Evolutionary conservation across 768 basidiomycete genomes (phyloP), one percentile per base, ranked within the genome.

Genomic region (Podaxis sp.): DNA sequence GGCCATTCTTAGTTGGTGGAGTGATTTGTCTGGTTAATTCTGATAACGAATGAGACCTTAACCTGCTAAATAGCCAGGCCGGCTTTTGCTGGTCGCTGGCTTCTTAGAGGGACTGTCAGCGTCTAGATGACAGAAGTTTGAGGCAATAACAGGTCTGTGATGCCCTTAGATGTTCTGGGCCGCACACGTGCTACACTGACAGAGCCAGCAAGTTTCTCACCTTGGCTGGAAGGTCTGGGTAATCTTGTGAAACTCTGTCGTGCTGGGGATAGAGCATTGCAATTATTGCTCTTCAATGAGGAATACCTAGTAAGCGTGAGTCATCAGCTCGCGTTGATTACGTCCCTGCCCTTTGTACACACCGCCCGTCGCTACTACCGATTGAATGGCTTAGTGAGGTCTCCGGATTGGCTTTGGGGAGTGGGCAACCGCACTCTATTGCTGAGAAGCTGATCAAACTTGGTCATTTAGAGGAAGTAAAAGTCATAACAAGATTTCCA

Each of bases 1-100:
- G 87, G 88, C 87, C 86, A 84, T 89, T 89, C 87, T 88, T 89
- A 88, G 87, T 89, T 89, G 84, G 86, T 79, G 89, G 88, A 92
- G 89, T 90, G 90, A 92, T 91, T 92, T 92, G 90, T 92, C 91
- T 92, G 90, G 89, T 91, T 92, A 91, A 92, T 91, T 91, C 88
- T 85, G 89, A 92, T 91, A 90, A 90, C 85, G 86, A 92, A 90
- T 84, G 88, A 92, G 89, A 92, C 90, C 87, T 89, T 89, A 87
- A 87, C 87, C 87, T 90, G 88, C 90, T 90, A 89, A 91, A 90
- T 92, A 91, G 89, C 82, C 87, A 80, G 85, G 84, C 82, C 76
- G 84, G 82, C 86, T 85, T 84, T 81, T 67, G 87, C 83, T 87
- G 86, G 86, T 83, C 82, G 81, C 78, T 70, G 84, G 82, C 87